phyloP scores from a whole-genome alignment of 192 early-diverging fungal genomes.

The Umbelopsis vinacea region DNA sequence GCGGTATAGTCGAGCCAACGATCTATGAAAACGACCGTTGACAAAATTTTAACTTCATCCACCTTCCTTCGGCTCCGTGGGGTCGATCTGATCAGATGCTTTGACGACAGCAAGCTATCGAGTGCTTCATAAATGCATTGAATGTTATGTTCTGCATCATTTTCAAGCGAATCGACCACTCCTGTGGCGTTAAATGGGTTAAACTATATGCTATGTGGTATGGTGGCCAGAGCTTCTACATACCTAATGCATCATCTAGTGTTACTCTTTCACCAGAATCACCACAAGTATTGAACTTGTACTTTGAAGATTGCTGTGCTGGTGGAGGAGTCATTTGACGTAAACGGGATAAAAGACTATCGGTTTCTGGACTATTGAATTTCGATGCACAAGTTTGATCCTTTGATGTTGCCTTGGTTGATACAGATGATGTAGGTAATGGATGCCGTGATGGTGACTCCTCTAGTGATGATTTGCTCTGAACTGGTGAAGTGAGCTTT shows the following conservation, averaged over 20 bases:
- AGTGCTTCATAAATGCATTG: slow-evolving; percentile 1
- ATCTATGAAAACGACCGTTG: slow-evolving; percentile 67
- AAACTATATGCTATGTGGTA: not conserved
- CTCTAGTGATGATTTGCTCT: not conserved
- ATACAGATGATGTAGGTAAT: not conserved
- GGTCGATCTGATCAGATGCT: not conserved
- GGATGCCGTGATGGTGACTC: not conserved
- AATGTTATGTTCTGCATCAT: not conserved
- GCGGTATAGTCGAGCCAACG: slow-evolving; percentile 88
- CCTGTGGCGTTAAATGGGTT: not conserved
- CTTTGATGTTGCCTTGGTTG: no score
- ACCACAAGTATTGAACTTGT: not conserved
- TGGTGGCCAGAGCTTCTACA: not conserved
- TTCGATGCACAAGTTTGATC: not conserved
- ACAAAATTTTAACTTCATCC: not conserved
- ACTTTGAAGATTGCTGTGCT: not conserved
- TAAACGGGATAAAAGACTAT: not conserved
- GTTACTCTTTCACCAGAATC: not conserved
- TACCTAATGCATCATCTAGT: not conserved
- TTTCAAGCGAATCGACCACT: not conserved
- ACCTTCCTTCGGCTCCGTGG: not conserved
- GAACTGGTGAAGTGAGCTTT: not conserved
- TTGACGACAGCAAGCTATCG: slow-evolving; percentile 6
- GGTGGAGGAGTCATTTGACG: not conserved
- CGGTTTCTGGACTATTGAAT: not conserved